Percentiles rank a stretch among this genome's conserved stretches.
Conservation (phyloP, 306 rosid species). For the Senna siamea region DNA sequence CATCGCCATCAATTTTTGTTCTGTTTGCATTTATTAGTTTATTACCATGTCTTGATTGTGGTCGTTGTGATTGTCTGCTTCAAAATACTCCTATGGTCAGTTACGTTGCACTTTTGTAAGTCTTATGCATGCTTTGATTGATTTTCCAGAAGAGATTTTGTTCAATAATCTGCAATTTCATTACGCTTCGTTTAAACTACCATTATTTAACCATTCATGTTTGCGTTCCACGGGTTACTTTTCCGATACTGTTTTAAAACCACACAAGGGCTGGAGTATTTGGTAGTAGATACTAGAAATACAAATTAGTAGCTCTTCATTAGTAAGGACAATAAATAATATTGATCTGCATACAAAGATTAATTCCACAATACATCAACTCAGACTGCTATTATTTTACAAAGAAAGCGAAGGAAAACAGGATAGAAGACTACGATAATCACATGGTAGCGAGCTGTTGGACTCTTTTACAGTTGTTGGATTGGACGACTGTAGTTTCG, state of each 20-base stretch:
- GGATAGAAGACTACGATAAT: conserved; percentile 15
- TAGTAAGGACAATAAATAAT: conserved; percentile 2
- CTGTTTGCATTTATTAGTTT: background rate
- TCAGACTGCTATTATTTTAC: conserved; percentile 4
- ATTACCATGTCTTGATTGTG: background rate
- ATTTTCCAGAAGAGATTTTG: background rate
- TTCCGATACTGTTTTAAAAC: background rate
- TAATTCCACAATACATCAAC: conserved; percentile 22
- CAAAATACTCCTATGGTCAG: background rate
- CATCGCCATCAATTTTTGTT: background rate
- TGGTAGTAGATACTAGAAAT: background rate
- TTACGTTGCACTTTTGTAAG: background rate
- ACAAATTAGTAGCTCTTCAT: conserved; percentile 18
- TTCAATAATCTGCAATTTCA: background rate
- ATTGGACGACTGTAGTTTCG: conserved; percentile 13
- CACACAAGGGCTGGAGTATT: background rate
- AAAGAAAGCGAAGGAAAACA: conserved; percentile 12
- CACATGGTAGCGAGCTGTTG: conserved; percentile 25
- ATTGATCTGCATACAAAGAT: conserved; percentile 21
- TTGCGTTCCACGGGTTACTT: background rate
- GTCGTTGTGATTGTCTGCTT: background rate
- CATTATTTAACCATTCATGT: background rate
- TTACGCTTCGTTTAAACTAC: background rate
- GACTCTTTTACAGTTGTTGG: background rate
- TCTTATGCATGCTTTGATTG: background rate